Base-by-base conservation (phyloP, 169 alveolate genomes). In the Eimeria sp. region DNA sequence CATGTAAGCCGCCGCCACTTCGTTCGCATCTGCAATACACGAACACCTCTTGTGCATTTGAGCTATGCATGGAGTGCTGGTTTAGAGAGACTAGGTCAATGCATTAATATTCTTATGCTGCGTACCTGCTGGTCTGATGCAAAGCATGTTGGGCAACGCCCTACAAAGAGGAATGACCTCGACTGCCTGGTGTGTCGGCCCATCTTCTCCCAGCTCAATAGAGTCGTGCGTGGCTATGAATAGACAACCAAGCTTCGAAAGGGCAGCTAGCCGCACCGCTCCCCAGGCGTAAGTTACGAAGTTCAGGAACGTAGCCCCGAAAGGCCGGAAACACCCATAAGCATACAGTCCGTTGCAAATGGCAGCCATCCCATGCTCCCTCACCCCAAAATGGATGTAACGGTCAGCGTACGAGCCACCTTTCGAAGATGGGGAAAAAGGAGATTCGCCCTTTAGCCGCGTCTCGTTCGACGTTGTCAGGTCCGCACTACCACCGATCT, bases 311-410 rank as follows among this genome's bases (percentile, higher is more conserved):
- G 98, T 97, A 47, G 98, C 98, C 88, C 97, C 95, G 96, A 96
- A 97, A n/a, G 98, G 98, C 45, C 96, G 93, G 90, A 96, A 96
- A 57, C 98, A 97, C 7, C 98, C 98, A 84, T 95, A 97, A 30
- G 96, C 97, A 82, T 90, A 95, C 87, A 97, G 45, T 49, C 98
- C 98, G 90, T 97, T 97, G 92, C 96, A 82, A 40, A 97, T 95
- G 45, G 98, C 98, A 3, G 97, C 97, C 98, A 97, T 97, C 57
- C 97, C 98, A 94, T 97, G 98, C 90, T 97, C 98, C 34, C 98
- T 97, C 75, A 97, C 97, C 34, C 98, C 98, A 82, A 95, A 97
- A 90, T 94, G 96, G 30, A 90, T 73, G 86, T 67, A 49, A 27
- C 97, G 89, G 72, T 65, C 89, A 11, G 92, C 84, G 7, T n/a